phyloP scores from a whole-genome alignment of 192 early-diverging fungal genomes.

The Gaertneriomyces sp. region DNA sequence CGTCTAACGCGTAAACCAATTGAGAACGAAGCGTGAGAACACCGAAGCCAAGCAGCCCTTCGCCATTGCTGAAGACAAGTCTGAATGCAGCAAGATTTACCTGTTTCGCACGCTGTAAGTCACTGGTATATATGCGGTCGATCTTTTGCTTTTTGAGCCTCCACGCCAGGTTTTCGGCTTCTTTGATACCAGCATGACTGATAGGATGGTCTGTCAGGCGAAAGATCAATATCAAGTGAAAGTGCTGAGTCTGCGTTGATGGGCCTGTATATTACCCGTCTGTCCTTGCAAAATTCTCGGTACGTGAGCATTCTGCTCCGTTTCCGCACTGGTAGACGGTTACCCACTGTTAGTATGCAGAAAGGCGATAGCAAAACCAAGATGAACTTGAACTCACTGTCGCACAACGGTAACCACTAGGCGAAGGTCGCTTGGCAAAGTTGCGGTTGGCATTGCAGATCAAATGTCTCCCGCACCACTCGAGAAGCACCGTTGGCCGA shows the following conservation, averaged over 20 bases:
- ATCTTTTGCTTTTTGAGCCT: conserved; percentile 41
- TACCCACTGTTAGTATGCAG: not conserved
- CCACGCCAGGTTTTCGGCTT: conserved; percentile 39
- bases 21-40: not conserved
- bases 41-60: too few species aligned
- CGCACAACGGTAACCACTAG: conserved; percentile 28
- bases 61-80: not conserved
- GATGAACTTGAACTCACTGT: conserved; percentile 16
- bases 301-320: conserved; percentile 37
- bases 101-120: conserved; percentile 39
- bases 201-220: conserved; percentile 30
- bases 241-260: not conserved
- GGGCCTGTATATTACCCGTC: conserved; percentile 22
- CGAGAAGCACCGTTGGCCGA: too few species aligned
- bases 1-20: conserved; percentile 27
- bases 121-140: conserved; percentile 47
- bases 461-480: too few species aligned
- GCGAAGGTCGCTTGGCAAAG: conserved; percentile 1
- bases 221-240: not conserved
- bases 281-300: conserved; percentile 47
- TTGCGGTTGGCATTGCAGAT: too few species aligned
- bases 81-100: conserved; percentile 14
- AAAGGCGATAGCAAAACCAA: not conserved
- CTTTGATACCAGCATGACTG: conserved; percentile 36
- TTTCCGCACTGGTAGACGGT: conserved; percentile 39